Conservation (phyloP, 2,329 filamentous ascomycete species). For the Blumeriella jaapii region DNA sequence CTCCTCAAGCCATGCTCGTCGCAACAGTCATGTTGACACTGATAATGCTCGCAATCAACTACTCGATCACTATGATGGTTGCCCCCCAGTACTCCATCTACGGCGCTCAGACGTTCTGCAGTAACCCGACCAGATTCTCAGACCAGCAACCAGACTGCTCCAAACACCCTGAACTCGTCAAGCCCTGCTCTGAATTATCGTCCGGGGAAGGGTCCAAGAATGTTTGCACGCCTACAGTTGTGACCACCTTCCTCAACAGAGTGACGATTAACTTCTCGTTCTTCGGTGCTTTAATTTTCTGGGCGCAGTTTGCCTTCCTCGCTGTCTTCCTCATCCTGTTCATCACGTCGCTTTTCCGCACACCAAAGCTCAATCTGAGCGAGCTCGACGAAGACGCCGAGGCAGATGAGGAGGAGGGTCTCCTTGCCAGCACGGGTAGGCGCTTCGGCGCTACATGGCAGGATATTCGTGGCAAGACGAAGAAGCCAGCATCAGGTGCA, state of each 20-base stretch:
- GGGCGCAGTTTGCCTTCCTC: constrained; percentile 90
- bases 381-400: constrained; percentile 83
- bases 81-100: constrained; percentile 92
- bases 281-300: constrained; percentile 87
- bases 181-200: constrained; percentile 69
- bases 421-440: constrained; percentile 72
- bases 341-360: constrained; percentile 64
- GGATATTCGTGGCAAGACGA: constrained; percentile 51
- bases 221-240: constrained; percentile 83
- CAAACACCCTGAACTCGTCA: constrained; percentile 58
- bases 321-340: constrained; percentile 75
- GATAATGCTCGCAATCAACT: constrained; percentile 85
- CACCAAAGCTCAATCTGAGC: constrained; percentile 63
- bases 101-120: constrained; percentile 89
- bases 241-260: constrained; percentile 86
- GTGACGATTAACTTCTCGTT: constrained; percentile 91
- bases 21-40: constrained; percentile 84
- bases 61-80: constrained; percentile 83
- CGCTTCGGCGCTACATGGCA: constrained; percentile 82
- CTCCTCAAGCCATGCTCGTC: constrained; percentile 82
- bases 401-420: constrained; percentile 84
- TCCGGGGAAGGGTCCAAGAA: constrained; percentile 58
- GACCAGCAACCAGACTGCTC: constrained; percentile 66
- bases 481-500: constrained; percentile 12
- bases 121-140: constrained; percentile 50